Conservation (phyloP, 1,284 basidiomycete species). For the Heterobasidion irregulare region DNA sequence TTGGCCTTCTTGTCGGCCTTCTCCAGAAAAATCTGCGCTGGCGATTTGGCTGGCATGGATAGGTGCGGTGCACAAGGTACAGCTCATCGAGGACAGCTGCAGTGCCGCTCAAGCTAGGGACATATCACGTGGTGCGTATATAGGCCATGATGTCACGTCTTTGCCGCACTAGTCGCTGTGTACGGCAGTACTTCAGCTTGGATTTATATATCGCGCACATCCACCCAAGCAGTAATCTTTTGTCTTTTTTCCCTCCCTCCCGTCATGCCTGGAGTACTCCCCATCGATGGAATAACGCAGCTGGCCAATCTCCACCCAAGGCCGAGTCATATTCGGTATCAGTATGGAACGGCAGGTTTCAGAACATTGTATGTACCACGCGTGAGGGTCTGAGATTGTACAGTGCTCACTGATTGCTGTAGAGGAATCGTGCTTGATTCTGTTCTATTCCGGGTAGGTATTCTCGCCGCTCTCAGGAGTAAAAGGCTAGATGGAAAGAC, state of each 20-base stretch:
- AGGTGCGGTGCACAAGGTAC: constrained; percentile 1
- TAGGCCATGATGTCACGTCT: neutral
- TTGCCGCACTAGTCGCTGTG: neutral
- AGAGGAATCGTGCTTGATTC: constrained; percentile 84
- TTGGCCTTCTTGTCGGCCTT: constrained; percentile 91
- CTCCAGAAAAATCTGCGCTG: constrained; percentile 63
- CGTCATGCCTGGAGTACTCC: constrained; percentile 33
- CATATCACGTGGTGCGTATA: neutral
- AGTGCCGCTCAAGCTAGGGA: neutral
- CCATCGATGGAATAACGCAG: constrained; percentile 32
- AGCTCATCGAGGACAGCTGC: constrained; percentile 1
- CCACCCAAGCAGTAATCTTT: neutral
- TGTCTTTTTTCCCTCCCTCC: neutral
- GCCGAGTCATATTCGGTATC: constrained; percentile 54
- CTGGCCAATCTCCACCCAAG: constrained; percentile 58
- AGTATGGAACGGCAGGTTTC: constrained; percentile 95
- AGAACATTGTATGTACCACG: constrained; percentile 68
- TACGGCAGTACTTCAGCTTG: neutral
- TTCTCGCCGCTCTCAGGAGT: constrained; percentile 87
- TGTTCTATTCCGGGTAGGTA: constrained; percentile 88
- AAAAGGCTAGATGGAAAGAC: constrained; percentile 85
- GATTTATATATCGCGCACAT: neutral
- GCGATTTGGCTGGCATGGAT: constrained; percentile 43
- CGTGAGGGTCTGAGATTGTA: neutral
- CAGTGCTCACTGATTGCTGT: constrained; percentile 1